Percentiles rank a stretch among this genome's conserved stretches.
These are phyloP conservation scores for Xylaria sp. DNA, from an alignment of 2,329 filamentous ascomycete genomes.

Conservation along the genomic window DNA sequence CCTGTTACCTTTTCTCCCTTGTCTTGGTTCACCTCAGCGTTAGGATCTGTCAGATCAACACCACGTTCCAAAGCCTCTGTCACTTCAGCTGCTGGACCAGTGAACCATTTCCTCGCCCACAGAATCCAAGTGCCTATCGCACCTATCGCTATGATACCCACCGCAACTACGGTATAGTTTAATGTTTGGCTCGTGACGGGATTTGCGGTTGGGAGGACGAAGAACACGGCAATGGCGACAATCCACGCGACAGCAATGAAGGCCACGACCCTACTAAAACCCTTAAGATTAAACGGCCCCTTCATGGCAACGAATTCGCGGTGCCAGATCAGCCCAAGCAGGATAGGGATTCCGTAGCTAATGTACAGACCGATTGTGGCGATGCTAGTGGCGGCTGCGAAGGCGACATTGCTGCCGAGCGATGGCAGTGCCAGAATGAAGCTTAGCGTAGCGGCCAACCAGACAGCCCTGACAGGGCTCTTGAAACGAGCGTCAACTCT, in stretches of 20 bases:
- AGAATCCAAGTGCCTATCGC: conserved; percentile 61
- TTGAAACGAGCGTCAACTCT: conserved; percentile 62
- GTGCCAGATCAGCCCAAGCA: conserved; percentile 62
- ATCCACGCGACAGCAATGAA: conserved; percentile 63
- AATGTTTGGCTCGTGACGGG: conserved; percentile 66
- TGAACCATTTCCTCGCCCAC: conserved; percentile 66
- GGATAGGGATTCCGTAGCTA: conserved; percentile 65
- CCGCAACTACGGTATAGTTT: conserved; percentile 69
- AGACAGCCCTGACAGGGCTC: conserved; percentile 64
- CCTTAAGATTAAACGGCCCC: conserved; percentile 65
- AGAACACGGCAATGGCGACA: conserved; percentile 65
- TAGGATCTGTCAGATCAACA: conserved; percentile 60
- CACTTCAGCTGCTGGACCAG: conserved; percentile 65
- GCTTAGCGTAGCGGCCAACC: conserved; percentile 64
- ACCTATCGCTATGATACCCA: conserved; percentile 65
- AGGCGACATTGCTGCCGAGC: conserved; percentile 65
- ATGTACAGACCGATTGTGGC: conserved; percentile 69
- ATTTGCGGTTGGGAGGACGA: conserved; percentile 66
- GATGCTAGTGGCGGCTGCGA: conserved; percentile 68
- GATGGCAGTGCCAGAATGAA: conserved; percentile 67
- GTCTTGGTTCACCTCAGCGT: conserved; percentile 53
- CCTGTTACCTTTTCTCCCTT: not conserved
- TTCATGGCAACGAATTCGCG: conserved; percentile 61
- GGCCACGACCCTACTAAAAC: conserved; percentile 60
- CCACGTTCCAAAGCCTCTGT: conserved; percentile 61